These are phyloP conservation scores for Ananas comosus DNA, from an alignment of 176 grass and related monocot species.

Conservation along the genomic window DNA sequence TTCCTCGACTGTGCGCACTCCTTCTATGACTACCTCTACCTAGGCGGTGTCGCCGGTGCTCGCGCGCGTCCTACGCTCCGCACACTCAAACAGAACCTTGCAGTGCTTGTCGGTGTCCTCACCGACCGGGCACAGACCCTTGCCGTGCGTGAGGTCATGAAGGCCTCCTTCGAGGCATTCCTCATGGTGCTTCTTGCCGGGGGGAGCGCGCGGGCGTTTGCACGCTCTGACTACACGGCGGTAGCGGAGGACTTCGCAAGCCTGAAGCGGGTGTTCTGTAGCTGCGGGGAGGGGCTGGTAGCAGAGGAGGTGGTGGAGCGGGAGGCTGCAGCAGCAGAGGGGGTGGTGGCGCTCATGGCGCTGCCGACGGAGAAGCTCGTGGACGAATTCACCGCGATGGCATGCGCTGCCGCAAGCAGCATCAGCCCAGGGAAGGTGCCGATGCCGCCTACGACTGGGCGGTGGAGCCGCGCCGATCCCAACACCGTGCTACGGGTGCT, in stretches of 20 bases:
- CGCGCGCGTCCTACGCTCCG: conserved; percentile 30
- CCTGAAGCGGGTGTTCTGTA: conserved; percentile 42
- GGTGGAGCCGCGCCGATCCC: conserved; percentile 43
- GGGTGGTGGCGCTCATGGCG: conserved; percentile 43
- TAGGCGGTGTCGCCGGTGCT: conserved; percentile 21
- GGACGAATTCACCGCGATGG: conserved; percentile 28
- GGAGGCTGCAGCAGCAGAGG: conserved; percentile 28
- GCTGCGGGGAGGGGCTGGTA: conserved; percentile 38
- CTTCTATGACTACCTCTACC: conserved; percentile 49
- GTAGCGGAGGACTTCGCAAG: conserved; percentile 42
- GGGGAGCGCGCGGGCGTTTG: conserved; percentile 32
- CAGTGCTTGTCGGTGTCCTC: conserved; percentile 34
- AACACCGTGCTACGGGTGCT: conserved; percentile 53
- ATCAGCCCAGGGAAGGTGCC: conserved; percentile 22
- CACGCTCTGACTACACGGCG: conserved; percentile 10
- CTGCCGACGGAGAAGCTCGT: conserved; percentile 41
- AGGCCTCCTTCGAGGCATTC: conserved; percentile 45
- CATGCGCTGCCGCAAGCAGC: conserved; percentile 8
- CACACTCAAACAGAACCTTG: conserved; percentile 43
- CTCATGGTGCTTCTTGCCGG: conserved; percentile 45
- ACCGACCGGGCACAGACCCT: conserved; percentile 32
- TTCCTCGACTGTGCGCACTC: conserved; percentile 40
- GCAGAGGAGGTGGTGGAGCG: conserved; percentile 36
- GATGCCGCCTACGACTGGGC: conserved; percentile 25
- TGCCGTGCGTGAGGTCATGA: conserved; percentile 32